These are phyloP conservation scores for Ailanthus altissimus DNA, from an alignment of 345 rosid species.

Conservation along the genomic window DNA sequence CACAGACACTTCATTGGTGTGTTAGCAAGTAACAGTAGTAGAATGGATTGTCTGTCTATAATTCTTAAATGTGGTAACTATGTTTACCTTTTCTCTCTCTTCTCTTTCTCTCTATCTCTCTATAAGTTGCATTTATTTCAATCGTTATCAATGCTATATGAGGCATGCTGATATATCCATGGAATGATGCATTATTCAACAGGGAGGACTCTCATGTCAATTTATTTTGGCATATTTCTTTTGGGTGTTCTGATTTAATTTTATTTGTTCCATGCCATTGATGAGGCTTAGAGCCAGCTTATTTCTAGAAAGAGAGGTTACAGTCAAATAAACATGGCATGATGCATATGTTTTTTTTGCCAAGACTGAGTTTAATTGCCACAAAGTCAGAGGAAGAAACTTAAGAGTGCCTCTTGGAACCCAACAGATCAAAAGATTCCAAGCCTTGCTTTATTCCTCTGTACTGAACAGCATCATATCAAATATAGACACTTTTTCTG, in stretches of 20 bases:
- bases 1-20: not conserved
- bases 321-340: not conserved
- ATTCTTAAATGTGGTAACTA: not conserved
- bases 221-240: not conserved
- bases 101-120: not conserved
- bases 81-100: too few species aligned
- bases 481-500: not conserved
- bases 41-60: not conserved
- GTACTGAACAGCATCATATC: not conserved
- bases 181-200: too few species aligned
- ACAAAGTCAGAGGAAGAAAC: not conserved
- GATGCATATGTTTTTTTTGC: too few species aligned
- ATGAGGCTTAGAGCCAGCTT: conserved; percentile 1
- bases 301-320: not conserved
- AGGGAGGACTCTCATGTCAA: too few species aligned
- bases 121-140: not conserved
- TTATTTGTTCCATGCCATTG: not conserved
- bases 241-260: not conserved
- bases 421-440: not conserved
- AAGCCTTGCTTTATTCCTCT: too few species aligned
- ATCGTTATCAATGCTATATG: not conserved
- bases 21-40: not conserved
- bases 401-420: not conserved
- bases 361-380: not conserved
- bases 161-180: not conserved